Base-by-base conservation (phyloP, 106 monocot genomes). In the Dioscorea zingiberensis region DNA sequence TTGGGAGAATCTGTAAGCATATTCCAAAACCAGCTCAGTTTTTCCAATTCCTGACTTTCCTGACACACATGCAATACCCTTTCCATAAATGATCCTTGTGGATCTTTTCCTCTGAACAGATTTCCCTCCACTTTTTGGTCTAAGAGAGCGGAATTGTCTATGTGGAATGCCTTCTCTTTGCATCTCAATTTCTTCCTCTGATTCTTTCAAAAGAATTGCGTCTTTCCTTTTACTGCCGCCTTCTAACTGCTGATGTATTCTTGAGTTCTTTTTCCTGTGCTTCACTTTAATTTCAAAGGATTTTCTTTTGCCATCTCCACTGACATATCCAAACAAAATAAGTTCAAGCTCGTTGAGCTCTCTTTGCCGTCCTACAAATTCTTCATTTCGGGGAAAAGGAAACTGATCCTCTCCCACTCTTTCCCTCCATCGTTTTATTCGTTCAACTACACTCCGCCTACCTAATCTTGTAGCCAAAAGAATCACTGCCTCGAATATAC, bases 1-100 rank as follows among this genome's bases (percentile, higher is more conserved):
- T 46, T 95, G 91, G 61, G 68, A 78, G 70, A 78, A 87, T 69
- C 87, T 75, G 64, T 91, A 88, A n/a, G 91, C 94, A 78, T 80
- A 94, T 69, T 95, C 94, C 56, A 95, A 76, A 21, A 78, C 78
- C 24, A 95, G 67, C 59, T 95, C 94, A 21, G 91, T 91, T 60
- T 95, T 95, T 14, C 94, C 94, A 29, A 95, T 95, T 26, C 94
- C 94, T 16, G 94, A 76, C 0, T 95, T 87, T 4, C 94, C 94
- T 15, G 87, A 79, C 14, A 95, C 78, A 78, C 94, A 95, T 48
- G 91, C 90, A 76, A 95, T 76, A 4, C 94, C 90, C 64, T 85
- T 94, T 6, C 90, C 90, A 58, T 90, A 94, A 7, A 87, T n/a
- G 27, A 80, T 74, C 63, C 77, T 85, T 55, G 30, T 73, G 13